Conservation (phyloP, 768 basidiomycete genomes). For the Amanita rimosa region DNA sequence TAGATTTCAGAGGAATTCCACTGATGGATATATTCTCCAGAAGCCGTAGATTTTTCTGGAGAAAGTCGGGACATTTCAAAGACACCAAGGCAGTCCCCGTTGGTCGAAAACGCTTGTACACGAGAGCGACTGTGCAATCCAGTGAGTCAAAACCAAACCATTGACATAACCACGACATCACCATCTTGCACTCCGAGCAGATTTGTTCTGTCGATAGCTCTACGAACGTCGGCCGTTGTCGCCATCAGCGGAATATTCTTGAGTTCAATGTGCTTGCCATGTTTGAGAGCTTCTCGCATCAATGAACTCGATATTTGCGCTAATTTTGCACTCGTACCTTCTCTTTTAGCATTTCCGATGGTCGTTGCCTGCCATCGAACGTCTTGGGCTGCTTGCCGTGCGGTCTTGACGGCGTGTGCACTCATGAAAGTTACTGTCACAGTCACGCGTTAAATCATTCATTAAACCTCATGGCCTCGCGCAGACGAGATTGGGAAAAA, state of each 20-base stretch:
- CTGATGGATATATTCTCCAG: constrained; percentile 35
- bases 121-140: constrained; percentile 34
- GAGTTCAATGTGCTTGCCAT: constrained; percentile 33
- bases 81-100: constrained; percentile 49
- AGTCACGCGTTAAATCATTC: constrained; percentile 5
- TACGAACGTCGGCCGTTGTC: constrained; percentile 43
- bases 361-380: no score
- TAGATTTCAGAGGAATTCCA: constrained; percentile 28
- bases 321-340: not conserved
- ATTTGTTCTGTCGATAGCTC: constrained; percentile 26
- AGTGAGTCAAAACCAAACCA: not conserved
- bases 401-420: not conserved
- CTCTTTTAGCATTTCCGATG: no score
- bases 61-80: constrained; percentile 33
- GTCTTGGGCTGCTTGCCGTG: not conserved
- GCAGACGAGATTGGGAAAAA: constrained; percentile 55
- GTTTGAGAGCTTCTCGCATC: constrained; percentile 10
- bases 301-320: not conserved
- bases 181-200: constrained; percentile 37
- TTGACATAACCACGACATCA: constrained; percentile 11
- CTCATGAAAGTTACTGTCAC: constrained; percentile 3
- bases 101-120: constrained; percentile 51
- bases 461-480: constrained; percentile 38
- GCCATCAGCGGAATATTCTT: constrained; percentile 39
- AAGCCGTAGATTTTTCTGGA: constrained; percentile 26